These are phyloP conservation scores for Curvularia sp. DNA, from an alignment of 2,329 filamentous ascomycete genomes.

Conservation along the genomic window DNA sequence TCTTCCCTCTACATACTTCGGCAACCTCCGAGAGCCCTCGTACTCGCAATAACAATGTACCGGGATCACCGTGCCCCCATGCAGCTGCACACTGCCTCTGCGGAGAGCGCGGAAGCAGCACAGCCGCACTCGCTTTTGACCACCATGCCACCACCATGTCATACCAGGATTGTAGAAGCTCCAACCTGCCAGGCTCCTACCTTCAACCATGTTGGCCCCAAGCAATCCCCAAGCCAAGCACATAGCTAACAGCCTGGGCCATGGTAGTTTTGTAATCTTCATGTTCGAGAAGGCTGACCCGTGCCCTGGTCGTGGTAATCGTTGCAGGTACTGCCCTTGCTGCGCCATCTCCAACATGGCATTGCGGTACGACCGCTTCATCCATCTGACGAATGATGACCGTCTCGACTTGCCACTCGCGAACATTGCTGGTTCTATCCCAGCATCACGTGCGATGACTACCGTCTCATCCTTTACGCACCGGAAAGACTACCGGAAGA, in stretches of 20 bases:
- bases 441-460: constrained; percentile 13
- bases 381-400: constrained; percentile 10
- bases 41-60: constrained; percentile 11
- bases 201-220: constrained; percentile 10
- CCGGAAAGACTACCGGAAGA: constrained; percentile 18
- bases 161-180: constrained; percentile 8
- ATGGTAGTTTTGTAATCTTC: constrained; percentile 11
- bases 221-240: constrained; percentile 4
- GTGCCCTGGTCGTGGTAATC: constrained; percentile 12
- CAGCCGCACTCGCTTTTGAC: constrained; percentile 9
- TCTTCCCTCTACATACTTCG: not conserved
- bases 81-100: constrained; percentile 2
- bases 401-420: constrained; percentile 9
- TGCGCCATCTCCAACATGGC: constrained; percentile 11
- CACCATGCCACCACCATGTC: constrained; percentile 9
- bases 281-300: constrained; percentile 13
- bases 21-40: constrained; percentile 13
- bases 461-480: constrained; percentile 7
- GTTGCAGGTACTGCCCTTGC: constrained; percentile 12
- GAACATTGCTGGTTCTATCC: not conserved
- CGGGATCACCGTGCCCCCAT: constrained; percentile 6
- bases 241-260: not conserved
- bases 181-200: constrained; percentile 6
- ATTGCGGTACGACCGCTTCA: constrained; percentile 10
- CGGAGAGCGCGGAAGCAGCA: constrained; percentile 12